Evolutionary conservation across 225 moss, liverwort and hornwort genomes (phyloP), one percentile per base, ranked within the genome.

Genomic region (Marchantia paleacea): DNA sequence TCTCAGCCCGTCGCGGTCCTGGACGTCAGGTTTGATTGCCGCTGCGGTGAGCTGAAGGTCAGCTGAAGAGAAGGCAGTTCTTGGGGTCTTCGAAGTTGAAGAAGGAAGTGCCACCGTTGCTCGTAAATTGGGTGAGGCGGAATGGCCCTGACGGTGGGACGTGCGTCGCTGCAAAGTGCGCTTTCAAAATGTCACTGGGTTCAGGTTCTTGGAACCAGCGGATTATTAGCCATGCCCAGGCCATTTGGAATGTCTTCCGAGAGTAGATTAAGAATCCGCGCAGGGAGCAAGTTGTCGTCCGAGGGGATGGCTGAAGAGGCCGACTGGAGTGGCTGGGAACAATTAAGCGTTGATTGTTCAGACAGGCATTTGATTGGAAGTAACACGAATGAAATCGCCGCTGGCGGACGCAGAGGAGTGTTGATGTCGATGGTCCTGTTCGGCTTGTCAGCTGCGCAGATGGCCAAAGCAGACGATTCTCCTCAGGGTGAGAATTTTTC

Each of bases 401-500:
- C 31, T 19, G 58, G 49, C 6, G 78, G 78, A 50, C 78, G 78
- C 39, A 78, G 78, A 52, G 13, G 26, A 66, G 39, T 78, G 25
- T 15, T 78, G 6, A n/a, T 78, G 50, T 78, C 78, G 2, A 25
- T 66, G 6, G 48, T 78, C 12, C n/a, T 78, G 48, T 50, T 65
- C 64, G 52, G 18, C 52, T 51, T 78, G 22, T 78, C 78, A 11
- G 48, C 39, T 39, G 39, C 78, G 20, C 48, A 63, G 50, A 65
- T 63, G 63, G 78, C 75, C 14, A 80, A 72, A 80, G 69, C 57
- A 31, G 60, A 76, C 7, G 77, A 72, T 61, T 73, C 67, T n/a
- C 73, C 80, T 10, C 75, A 82, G 69, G 83, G 86, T 86, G 81
- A 86, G 80, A 29, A 12, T 69, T 26, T 81, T 72, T 28, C 0